phyloP scores from a whole-genome alignment of 345 rosid species.

The Turnera subulata region DNA sequence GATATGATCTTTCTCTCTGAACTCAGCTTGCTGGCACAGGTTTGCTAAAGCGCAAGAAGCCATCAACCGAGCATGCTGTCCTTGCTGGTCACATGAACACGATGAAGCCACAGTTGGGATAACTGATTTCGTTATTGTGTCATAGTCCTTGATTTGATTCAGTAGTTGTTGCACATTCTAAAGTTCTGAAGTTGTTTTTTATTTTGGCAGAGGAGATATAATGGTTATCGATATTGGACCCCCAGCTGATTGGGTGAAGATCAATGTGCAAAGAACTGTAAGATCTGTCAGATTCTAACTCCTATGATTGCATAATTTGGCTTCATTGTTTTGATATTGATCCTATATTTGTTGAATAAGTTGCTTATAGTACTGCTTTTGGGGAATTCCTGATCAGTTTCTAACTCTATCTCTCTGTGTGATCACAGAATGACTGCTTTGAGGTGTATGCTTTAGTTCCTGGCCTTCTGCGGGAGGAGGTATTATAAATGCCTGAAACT shows the following conservation, averaged over 20 bases:
- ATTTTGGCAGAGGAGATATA: conserved; percentile 21
- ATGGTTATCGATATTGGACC: conserved; percentile 32
- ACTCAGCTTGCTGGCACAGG: conserved; percentile 10
- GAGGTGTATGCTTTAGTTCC: conserved; percentile 36
- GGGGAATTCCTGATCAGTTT: too few species aligned
- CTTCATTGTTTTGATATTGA: not conserved
- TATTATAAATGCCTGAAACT: too few species aligned
- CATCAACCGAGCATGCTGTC: conserved; percentile 17
- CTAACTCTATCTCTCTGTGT: too few species aligned
- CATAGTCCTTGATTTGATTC: not conserved
- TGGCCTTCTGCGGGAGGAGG: conserved; percentile 34
- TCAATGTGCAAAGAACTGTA: conserved; percentile 31
- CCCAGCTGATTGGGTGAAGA: conserved; percentile 35
- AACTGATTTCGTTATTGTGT: not conserved
- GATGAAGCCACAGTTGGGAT: conserved; percentile 15
- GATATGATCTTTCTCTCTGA: not conserved
- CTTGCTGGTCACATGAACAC: conserved; percentile 12
- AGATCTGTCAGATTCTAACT: not conserved
- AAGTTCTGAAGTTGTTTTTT: conserved; percentile 1
- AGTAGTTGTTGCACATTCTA: not conserved
- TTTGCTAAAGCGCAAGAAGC: conserved; percentile 26
- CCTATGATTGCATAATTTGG: not conserved
- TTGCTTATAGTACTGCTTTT: too few species aligned
- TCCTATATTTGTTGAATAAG: too few species aligned
- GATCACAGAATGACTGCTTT: conserved; percentile 27